A percentile compares a stretch with the other conserved stretches of the same genome.
Conservation (phyloP, 2,329 filamentous ascomycete species). For the Epichloe aotearoae region DNA sequence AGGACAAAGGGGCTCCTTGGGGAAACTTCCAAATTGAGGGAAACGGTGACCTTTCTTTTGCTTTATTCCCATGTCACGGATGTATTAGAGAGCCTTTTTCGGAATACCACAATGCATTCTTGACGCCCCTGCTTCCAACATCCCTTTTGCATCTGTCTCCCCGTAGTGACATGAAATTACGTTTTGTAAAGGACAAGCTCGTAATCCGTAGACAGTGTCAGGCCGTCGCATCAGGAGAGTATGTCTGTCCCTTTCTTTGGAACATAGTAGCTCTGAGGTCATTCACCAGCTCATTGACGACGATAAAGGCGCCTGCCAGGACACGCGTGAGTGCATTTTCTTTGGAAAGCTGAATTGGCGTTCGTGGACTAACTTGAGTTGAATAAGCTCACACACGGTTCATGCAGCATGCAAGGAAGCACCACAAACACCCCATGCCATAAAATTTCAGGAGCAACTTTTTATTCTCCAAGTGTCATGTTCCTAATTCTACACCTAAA, state of each 20-base stretch:
- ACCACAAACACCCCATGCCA: background rate
- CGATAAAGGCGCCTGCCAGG: no score
- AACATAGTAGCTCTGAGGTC: no score
- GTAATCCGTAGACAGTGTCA: no score
- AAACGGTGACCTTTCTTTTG: background rate
- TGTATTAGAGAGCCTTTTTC: conserved; percentile 24
- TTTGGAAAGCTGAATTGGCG: no score
- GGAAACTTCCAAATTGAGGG: background rate
- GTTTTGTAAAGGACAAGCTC: background rate
- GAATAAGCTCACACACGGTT: no score
- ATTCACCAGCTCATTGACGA: no score
- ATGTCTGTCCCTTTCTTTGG: no score
- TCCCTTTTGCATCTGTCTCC: background rate
- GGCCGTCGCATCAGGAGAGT: no score
- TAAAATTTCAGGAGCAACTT: background rate
- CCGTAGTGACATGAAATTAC: background rate
- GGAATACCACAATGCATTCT: conserved; percentile 21
- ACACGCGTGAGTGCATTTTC: no score
- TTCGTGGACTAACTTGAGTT: no score
- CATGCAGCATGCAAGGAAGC: no score
- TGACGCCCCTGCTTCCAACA: conserved; percentile 7
- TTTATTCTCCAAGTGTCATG: background rate
- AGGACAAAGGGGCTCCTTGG: conserved; percentile 13
- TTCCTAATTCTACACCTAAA: background rate
- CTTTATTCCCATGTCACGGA: conserved; percentile 15